A percentile compares a stretch with the other conserved stretches of the same genome.
phyloP scores from a whole-genome alignment of 805 yeast genomes.

The Pichia nakasei region DNA sequence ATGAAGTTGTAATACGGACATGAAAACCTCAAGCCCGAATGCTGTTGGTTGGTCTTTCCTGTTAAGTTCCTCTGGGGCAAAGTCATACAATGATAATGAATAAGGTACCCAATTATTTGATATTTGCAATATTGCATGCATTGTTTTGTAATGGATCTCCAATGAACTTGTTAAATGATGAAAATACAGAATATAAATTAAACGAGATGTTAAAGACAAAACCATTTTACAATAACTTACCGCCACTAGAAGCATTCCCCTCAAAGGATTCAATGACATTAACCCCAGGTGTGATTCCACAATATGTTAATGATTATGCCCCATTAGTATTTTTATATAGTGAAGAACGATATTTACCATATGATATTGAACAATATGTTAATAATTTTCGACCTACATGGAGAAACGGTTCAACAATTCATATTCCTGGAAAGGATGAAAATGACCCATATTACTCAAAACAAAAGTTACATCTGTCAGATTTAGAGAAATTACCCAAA shows the following conservation, averaged over 20 bases:
- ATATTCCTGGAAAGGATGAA: conserved; percentile 16
- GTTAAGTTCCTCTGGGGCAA: too few relatives aligned
- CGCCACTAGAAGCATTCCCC: conserved; percentile 31
- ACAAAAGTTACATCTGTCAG: conserved; percentile 20
- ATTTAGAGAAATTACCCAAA: conserved; percentile 29
- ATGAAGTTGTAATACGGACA: too few relatives aligned
- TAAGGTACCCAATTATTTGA: too few relatives aligned
- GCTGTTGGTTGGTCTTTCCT: too few relatives aligned
- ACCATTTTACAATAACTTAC: conserved; percentile 21
- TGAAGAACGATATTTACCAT: conserved; percentile 82
- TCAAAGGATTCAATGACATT: conserved; percentile 29
- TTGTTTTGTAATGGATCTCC: not conserved
- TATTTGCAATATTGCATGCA: too few relatives aligned
- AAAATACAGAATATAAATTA: not conserved
- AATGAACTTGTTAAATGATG: not conserved
- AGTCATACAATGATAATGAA: too few relatives aligned
- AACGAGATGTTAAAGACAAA: not conserved
- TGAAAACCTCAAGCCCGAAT: too few relatives aligned
- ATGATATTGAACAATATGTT: conserved; percentile 65
- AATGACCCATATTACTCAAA: conserved; percentile 9
- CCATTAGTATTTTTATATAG: conserved; percentile 83
- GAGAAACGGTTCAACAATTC: conserved; percentile 36
- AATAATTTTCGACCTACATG: conserved; percentile 52
- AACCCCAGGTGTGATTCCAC: conserved; percentile 50
- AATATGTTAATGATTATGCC: conserved; percentile 51